These are phyloP conservation scores for Trametes punicea DNA, from an alignment of 768 basidiomycete genomes.

Conservation along the genomic window DNA sequence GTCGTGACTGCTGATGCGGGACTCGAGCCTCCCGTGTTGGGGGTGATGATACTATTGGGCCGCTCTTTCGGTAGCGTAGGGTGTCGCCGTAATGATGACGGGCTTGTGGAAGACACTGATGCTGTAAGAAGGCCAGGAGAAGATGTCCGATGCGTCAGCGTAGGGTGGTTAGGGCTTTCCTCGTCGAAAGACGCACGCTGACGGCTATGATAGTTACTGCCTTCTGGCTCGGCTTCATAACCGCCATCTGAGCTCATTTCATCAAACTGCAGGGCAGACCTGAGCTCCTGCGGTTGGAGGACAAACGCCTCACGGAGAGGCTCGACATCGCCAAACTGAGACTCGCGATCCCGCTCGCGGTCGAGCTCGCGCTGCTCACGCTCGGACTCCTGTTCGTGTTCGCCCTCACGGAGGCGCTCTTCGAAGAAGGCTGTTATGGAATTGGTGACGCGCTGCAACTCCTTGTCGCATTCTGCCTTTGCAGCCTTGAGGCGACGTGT, in stretches of 20 bases:
- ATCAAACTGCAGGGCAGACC: conserved; percentile 57
- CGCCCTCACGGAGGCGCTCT: conserved; percentile 76
- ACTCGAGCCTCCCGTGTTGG: conserved; percentile 50
- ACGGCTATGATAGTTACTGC: conserved; percentile 49
- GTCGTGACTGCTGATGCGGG: conserved; percentile 42
- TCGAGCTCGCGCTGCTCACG: conserved; percentile 50
- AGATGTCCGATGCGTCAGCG: conserved; percentile 53
- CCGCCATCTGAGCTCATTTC: conserved; percentile 80
- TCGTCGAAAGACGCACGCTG: conserved; percentile 69
- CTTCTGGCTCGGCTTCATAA: conserved; percentile 74
- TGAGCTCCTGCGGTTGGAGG: conserved; percentile 54
- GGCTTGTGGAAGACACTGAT: conserved; percentile 66
- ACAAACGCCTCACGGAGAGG: conserved; percentile 58
- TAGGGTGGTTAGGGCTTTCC: conserved; percentile 33
- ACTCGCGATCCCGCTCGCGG: conserved; percentile 55
- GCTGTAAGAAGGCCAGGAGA: conserved; percentile 58
- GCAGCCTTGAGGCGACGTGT: conserved; percentile 89
- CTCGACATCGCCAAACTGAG: conserved; percentile 36
- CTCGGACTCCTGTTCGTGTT: conserved; percentile 61
- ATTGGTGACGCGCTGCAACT: conserved; percentile 89
- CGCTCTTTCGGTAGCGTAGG: conserved; percentile 65
- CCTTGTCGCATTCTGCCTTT: conserved; percentile 96
- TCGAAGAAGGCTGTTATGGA: conserved; percentile 95
- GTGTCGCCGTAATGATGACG: conserved; percentile 66
- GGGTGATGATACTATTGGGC: conserved; percentile 51